Evolutionary conservation across 2,329 filamentous ascomycete genomes (phyloP).

Genomic region (Monilinia laxa): DNA sequence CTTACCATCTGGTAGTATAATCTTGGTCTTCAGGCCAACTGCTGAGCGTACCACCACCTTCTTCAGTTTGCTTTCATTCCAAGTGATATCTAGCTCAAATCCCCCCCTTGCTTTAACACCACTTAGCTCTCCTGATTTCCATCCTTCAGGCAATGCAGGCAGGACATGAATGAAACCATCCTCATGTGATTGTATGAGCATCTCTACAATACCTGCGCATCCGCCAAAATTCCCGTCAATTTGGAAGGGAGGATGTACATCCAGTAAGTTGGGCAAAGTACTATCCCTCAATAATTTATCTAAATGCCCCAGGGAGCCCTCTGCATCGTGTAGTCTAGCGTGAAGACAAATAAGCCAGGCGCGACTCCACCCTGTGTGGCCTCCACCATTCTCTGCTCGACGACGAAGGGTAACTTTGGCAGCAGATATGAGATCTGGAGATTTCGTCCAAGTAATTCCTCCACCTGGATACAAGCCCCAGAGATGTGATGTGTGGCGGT

Average conservation of each 20-base stretch:
- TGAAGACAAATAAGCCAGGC: constrained; percentile 49
- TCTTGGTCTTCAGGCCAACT: background rate
- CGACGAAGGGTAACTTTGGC: constrained; percentile 39
- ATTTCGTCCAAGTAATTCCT: constrained; percentile 42
- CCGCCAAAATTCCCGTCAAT: constrained; percentile 53
- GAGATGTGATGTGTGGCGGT: constrained; percentile 48
- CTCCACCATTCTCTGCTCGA: constrained; percentile 45
- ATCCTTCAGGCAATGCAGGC: constrained; percentile 10
- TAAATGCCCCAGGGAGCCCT: constrained; percentile 43
- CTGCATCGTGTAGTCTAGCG: constrained; percentile 45
- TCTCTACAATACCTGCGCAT: constrained; percentile 49
- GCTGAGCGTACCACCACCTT: background rate
- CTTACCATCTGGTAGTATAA: constrained; percentile 3
- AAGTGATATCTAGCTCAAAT: constrained; percentile 5
- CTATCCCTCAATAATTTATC: constrained; percentile 44
- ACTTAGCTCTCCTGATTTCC: background rate
- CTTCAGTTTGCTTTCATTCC: background rate
- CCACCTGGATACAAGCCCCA: constrained; percentile 47
- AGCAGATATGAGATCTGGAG: constrained; percentile 37
- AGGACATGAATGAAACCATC: constrained; percentile 26
- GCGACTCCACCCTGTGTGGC: constrained; percentile 50
- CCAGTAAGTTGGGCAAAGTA: constrained; percentile 48
- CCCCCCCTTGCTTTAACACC: constrained; percentile 2
- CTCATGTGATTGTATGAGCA: constrained; percentile 44
- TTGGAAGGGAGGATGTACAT: constrained; percentile 50